Percentiles rank a stretch among this genome's conserved stretches.
These are phyloP conservation scores for Reutealis trisperma DNA, from an alignment of 345 rosid species.

Conservation along the genomic window DNA sequence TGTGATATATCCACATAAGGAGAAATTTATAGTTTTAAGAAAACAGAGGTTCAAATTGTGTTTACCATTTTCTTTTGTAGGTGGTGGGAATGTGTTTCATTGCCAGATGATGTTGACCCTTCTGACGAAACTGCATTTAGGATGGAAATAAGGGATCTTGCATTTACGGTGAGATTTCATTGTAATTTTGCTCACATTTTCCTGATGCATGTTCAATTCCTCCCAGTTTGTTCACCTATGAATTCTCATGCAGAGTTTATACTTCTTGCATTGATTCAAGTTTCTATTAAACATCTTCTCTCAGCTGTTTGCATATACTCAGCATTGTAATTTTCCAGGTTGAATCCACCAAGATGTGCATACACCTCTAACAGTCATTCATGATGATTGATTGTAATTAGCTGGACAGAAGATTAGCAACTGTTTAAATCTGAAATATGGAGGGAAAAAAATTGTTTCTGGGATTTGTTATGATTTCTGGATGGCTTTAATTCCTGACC, in stretches of 20 bases:
- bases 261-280: not conserved
- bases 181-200: not conserved
- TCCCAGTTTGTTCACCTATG: not conserved
- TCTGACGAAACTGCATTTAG: slow-evolving; percentile 72
- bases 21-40: slow-evolving; percentile 10
- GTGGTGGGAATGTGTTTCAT: slow-evolving; percentile 94
- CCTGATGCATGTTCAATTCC: not conserved
- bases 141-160: slow-evolving; percentile 75
- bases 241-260: not conserved
- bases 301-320: not conserved
- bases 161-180: slow-evolving; percentile 50
- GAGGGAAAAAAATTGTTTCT: not conserved
- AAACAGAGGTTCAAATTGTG: slow-evolving; percentile 5
- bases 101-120: slow-evolving; percentile 78
- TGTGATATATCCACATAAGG: not conserved
- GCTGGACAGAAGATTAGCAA: not conserved
- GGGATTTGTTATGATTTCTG: too few species aligned
- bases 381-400: not conserved
- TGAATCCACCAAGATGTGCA: not conserved
- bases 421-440: not conserved
- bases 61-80: slow-evolving; percentile 31
- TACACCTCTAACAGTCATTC: not conserved
- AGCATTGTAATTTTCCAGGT: not conserved
- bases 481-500: not conserved
- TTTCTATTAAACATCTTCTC: not conserved